Percentiles rank a stretch among this genome's conserved stretches.
Evolutionary conservation across 129 eudicot species (phyloP).

Genomic region (Apium graveolens): DNA sequence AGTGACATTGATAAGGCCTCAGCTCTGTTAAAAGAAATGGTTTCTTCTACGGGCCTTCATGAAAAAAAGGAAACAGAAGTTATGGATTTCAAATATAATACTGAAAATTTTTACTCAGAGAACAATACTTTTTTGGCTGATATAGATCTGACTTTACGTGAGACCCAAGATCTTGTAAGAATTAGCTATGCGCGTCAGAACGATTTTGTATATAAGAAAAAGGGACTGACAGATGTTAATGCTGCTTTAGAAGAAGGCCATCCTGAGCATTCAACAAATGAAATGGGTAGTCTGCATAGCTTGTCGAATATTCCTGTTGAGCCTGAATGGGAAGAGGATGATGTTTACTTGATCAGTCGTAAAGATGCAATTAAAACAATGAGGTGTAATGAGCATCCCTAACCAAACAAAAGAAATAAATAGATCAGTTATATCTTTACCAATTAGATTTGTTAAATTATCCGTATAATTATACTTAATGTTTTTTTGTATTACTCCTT

Average conservation of each 20-base stretch:
- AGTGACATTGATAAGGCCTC: slow-evolving; percentile 51
- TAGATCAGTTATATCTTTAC: neutral
- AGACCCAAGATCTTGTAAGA: slow-evolving; percentile 16
- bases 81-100: slow-evolving; percentile 5
- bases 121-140: slow-evolving; percentile 2
- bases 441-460: too few relatives aligned
- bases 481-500: neutral
- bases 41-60: slow-evolving; percentile 20
- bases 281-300: slow-evolving; percentile 24
- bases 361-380: slow-evolving; percentile 67
- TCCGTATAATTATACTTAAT: neutral
- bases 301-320: slow-evolving; percentile 49
- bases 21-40: slow-evolving; percentile 44
- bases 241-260: slow-evolving; percentile 13
- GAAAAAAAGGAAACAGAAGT: slow-evolving; percentile 24
- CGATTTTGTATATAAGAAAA: slow-evolving; percentile 8
- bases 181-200: neutral
- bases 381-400: slow-evolving; percentile 37
- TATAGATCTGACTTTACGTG: slow-evolving; percentile 11
- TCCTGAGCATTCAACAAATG: slow-evolving; percentile 12
- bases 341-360: slow-evolving; percentile 58
- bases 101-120: slow-evolving; percentile 14
- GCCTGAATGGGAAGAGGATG: slow-evolving; percentile 97
- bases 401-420: neutral
- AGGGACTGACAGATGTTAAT: slow-evolving; percentile 15